Conservation (phyloP, 148 eudicot species). For the Amaranthus cruentus region DNA sequence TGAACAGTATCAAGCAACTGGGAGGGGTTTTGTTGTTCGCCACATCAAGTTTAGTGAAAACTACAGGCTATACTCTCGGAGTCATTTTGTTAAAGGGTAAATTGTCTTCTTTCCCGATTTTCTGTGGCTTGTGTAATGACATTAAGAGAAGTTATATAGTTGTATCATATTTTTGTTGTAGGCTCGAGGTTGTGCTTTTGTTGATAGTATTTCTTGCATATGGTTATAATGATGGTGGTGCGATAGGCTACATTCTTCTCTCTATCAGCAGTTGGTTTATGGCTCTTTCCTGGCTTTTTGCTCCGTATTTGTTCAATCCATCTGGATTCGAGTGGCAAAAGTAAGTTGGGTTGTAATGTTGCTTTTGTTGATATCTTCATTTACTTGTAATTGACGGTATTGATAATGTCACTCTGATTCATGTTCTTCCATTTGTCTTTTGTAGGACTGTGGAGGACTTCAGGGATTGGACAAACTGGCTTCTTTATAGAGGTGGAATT, state of each 20-base stretch:
- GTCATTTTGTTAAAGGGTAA: constrained; percentile 98
- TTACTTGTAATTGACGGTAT: neutral
- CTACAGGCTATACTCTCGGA: constrained; percentile 96
- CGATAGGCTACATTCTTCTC: constrained; percentile 73
- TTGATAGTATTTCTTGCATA: constrained; percentile 77
- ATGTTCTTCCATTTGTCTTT: constrained; percentile 1
- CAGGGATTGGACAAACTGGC: constrained; percentile 99
- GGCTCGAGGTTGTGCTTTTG: constrained; percentile 86
- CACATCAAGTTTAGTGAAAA: constrained; percentile 96
- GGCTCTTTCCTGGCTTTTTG: constrained; percentile 94
- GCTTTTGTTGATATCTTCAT: neutral
- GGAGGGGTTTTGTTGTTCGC: constrained; percentile 95
- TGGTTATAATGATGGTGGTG: constrained; percentile 64
- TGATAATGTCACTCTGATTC: neutral
- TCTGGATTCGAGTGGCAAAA: constrained; percentile 99
- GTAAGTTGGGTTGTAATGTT: constrained; percentile 41
- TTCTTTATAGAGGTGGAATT: constrained; percentile 94
- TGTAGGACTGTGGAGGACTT: constrained; percentile 89
- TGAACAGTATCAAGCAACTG: constrained; percentile 93
- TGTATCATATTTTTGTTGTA: constrained; percentile 29
- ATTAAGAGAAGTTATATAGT: neutral
- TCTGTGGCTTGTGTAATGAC: constrained; percentile 7
- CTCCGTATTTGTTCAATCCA: constrained; percentile 96
- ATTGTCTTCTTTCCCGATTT: constrained; percentile 22
- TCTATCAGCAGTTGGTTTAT: constrained; percentile 94